Evolutionary conservation across 2,329 filamentous ascomycete species (phyloP).

Genomic region (Amesomyces nigricolor): DNA sequence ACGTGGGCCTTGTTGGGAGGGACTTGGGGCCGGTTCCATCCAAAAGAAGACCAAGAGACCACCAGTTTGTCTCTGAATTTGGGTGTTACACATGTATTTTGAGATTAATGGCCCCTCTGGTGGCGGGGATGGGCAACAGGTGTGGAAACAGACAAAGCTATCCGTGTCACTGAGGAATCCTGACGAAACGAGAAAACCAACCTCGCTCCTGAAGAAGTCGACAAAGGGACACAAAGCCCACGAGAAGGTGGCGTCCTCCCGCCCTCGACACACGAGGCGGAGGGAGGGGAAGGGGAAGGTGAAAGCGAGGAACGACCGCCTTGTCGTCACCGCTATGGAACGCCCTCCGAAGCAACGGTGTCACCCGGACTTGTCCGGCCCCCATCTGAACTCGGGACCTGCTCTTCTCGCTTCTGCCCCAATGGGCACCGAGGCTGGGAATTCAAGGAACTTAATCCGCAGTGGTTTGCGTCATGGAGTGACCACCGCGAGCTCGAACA

Average conservation of each 20-base stretch:
- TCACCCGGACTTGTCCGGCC: too few species aligned
- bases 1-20: not conserved
- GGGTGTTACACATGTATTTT: not conserved
- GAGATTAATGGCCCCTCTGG: not conserved
- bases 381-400: too few species aligned
- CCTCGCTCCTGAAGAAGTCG: not conserved
- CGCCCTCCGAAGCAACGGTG: too few species aligned
- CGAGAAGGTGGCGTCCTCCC: not conserved
- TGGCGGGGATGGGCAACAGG: not conserved
- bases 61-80: not conserved
- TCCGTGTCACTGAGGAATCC: not conserved
- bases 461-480: not conserved
- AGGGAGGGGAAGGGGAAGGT: not conserved
- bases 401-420: too few species aligned
- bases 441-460: not conserved
- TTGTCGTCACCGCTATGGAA: not conserved
- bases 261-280: not conserved
- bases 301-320: not conserved
- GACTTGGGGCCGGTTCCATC: conserved; percentile 2
- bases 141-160: not conserved
- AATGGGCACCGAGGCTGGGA: too few species aligned
- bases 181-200: not conserved
- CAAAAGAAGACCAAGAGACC: not conserved
- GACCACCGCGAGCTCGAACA: not conserved
- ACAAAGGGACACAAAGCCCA: conserved; percentile 9